These are phyloP conservation scores for Hyphodiscus sp. DNA, from an alignment of 2,329 filamentous ascomycete species.

Conservation along the genomic window DNA sequence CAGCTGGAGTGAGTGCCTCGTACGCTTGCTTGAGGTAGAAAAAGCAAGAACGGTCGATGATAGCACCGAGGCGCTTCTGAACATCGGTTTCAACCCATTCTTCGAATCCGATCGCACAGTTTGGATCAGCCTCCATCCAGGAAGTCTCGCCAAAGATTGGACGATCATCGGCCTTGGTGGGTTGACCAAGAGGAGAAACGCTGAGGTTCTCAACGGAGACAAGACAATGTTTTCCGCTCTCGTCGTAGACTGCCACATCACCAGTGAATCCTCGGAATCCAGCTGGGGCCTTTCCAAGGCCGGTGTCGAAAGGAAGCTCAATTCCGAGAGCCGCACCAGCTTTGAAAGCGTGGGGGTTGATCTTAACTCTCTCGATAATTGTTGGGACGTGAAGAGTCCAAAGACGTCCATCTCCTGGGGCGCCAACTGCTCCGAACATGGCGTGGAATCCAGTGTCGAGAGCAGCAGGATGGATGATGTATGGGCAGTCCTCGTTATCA, in stretches of 20 bases:
- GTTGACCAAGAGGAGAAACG: conserved; percentile 1
- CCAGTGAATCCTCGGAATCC: neutral
- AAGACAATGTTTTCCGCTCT: conserved; percentile 5
- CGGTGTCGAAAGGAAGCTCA: neutral
- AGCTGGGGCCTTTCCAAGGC: neutral
- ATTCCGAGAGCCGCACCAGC: neutral
- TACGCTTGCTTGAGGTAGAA: conserved; percentile 5
- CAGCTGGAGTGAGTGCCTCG: conserved; percentile 2
- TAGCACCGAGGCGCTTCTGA: neutral
- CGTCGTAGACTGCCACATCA: conserved; percentile 3
- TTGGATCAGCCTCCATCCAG: conserved; percentile 1
- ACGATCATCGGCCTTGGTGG: conserved; percentile 4
- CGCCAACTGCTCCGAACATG: conserved; percentile 31
- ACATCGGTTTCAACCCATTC: conserved; percentile 1
- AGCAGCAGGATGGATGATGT: conserved; percentile 52
- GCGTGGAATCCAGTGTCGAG: conserved; percentile 50
- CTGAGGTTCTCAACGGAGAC: conserved; percentile 4
- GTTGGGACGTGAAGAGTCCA: conserved; percentile 13
- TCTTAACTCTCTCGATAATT: conserved; percentile 4
- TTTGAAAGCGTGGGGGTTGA: conserved; percentile 6
- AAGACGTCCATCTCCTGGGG: conserved; percentile 10
- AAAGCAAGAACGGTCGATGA: conserved; percentile 8
- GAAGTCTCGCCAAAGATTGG: conserved; percentile 4
- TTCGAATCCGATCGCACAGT: neutral
- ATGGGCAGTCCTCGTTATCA: conserved; percentile 28